Base-by-base conservation (phyloP, 768 basidiomycete genomes). In the Hypholoma sublateritium region DNA sequence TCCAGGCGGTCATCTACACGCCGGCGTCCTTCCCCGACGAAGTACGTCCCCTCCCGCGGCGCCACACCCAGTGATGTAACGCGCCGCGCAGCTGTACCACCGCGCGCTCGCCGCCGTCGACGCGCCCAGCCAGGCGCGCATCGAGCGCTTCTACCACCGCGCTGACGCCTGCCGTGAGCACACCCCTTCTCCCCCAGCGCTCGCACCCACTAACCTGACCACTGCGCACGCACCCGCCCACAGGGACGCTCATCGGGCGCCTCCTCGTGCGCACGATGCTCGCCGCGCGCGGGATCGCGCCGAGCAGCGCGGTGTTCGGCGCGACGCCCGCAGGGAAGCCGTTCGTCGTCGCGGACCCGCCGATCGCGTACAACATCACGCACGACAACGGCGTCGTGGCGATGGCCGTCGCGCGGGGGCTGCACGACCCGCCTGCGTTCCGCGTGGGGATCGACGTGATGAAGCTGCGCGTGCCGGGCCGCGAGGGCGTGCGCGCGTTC, bases 391-490 rank as follows among this genome's bases (percentile, higher is more conserved):
- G 78, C 2, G 65, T 89, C 22, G 75, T 94, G 54, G 88, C 81
- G 13, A 84, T 95, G 80, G 87, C 81, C 3, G 81, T 81, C 59
- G 81, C 81, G 8, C 66, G 71, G 11, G 77, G 80, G 53, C 61
- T 60, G 4, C 65, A 74, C 42, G 70, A 75, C 57, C 72, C 76
- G 17, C 83, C 80, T 17, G 82, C 83, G 2, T 88, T 83, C 46
- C 82, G 77, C 11, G 65, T 93, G 9, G 92, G 93, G 17, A 75
- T 93, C 39, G 92, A 95, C 71, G 80, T 93, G 47, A 95, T 94
- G 92, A 87, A 85, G 65, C 74, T 89, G 41, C 78, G 77, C 44
- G 69, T 89, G 17, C 91, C 90, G 11, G 71, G 77, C 11, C 78
- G 83, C 16, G 79, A 81, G 39, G 78, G 82, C 2, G 77, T 89